Percentiles rank a stretch among this genome's conserved stretches.
Evolutionary conservation across 2,329 filamentous ascomycete genomes (phyloP).

Genomic region (Acrocalymma vagum): DNA sequence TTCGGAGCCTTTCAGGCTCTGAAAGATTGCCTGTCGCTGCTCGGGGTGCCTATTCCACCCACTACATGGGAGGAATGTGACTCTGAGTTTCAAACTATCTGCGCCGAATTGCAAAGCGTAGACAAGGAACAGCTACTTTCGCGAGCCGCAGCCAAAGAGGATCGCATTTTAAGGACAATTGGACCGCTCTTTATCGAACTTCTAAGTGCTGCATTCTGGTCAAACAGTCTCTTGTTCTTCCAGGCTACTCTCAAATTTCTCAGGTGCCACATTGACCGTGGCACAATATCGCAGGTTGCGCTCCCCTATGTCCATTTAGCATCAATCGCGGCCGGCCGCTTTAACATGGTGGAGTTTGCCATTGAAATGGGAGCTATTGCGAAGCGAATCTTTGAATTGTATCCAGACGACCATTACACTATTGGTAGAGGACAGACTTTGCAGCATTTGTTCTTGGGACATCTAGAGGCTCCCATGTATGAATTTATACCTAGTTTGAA

Average conservation of each 20-base stretch:
- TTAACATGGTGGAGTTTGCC: constrained; percentile 74
- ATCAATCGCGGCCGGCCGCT: constrained; percentile 72
- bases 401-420: constrained; percentile 64
- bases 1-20: constrained; percentile 73
- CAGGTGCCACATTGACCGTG: constrained; percentile 69
- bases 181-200: constrained; percentile 77
- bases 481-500: constrained; percentile 69
- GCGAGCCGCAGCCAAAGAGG: constrained; percentile 49
- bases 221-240: constrained; percentile 75
- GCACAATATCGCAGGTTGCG: constrained; percentile 74
- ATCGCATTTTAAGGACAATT: constrained; percentile 67
- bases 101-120: constrained; percentile 49
- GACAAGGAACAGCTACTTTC: constrained; percentile 59
- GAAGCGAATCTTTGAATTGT: constrained; percentile 70
- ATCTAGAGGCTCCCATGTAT: constrained; percentile 70
- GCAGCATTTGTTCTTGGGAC: constrained; percentile 74
- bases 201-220: constrained; percentile 77
- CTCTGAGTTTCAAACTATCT: constrained; percentile 68
- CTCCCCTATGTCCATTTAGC: constrained; percentile 74
- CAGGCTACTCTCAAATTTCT: constrained; percentile 73
- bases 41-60: constrained; percentile 73
- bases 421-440: constrained; percentile 74
- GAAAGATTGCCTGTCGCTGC: constrained; percentile 71
- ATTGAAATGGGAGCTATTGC: constrained; percentile 70
- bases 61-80: constrained; percentile 82